Evolutionary conservation across 1,139 yeast genomes (phyloP), one percentile per base, ranked within the genome.

Genomic region (Arxiozyma slooffiae): DNA sequence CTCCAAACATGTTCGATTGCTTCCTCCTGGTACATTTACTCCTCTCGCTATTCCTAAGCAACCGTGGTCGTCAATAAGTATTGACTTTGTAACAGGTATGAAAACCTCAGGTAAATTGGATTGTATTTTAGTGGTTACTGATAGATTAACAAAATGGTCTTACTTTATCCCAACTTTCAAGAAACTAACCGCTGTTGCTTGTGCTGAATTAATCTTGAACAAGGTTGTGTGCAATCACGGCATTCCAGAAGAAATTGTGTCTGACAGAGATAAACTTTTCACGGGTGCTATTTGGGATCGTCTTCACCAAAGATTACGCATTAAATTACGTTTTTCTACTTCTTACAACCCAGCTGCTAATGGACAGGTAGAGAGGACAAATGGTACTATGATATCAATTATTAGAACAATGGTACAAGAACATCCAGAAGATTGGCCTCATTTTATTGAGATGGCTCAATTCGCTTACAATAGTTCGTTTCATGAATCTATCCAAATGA

Each of bases 391-490:
- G 49, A 34, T 30, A 2, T 17, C 16, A 8, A 26, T 47, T 9
- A 16, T 47, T n/a, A 6, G 41, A 14, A 16, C 23, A 1, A 17
- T 41, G 21, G 37, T n/a, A 1, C n/a, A 47, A 6, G 20, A 24
- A 16, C 39, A 46, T 23, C 37, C 40, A 8, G 36, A 20, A 14
- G 22, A 30, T 5, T 47, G 44, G 44, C 39, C 39, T 18, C 7
- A 7, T 7, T 46, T 17, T 18, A 14, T 39, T 2, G n/a, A 21
- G 8, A 38, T 42, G 42, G 42, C 49, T 6, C 38, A 42, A 30
- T 47, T 47, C 9, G 41, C 46, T 23, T 47, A 47, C 37, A 42
- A 47, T 16, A 47, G 18, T 17, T 11, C 38, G 17, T 7, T 62
- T 38, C 41, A 46, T n/a, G 30, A 14, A 4, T 8, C 26, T 22